Base-by-base conservation (phyloP, 176 grass and related monocot species). In the Tuctoria greenei region DNA sequence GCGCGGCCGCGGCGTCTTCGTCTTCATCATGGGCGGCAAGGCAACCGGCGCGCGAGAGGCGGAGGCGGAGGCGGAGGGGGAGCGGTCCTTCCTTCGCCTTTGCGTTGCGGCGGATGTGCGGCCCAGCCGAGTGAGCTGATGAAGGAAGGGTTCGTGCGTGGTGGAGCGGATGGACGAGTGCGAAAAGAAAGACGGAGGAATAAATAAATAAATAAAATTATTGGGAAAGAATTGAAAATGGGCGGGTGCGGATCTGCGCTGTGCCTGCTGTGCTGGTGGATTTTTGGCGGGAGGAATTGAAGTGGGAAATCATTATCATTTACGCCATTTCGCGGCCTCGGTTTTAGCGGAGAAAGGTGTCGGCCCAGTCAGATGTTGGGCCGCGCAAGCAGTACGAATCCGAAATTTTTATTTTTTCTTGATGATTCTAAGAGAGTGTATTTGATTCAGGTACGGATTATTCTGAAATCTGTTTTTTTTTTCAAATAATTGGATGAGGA, bases 1-100 rank as follows among this genome's bases (percentile, higher is more conserved):
- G 35, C 84, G 79, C 36, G 49, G 8, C 13, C 44, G 67, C 34
- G 83, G 86, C 47, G 90, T 87, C 75, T 84, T 93, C 35, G 81
- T 41, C 81, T 9, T 79, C 80, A 78, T 72, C 91, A 72, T 85
- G 82, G 52, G 39, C 80, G 56, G 23, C 66, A 34, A n/a, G n/a
- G n/a, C n/a, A 36, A 31, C 28, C 14, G n/a, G n/a, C n/a, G 62
- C 61, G 14, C 6, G 20, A 44, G 60, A 7, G 42, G 24, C 14
- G n/a, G 39, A n/a, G n/a, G n/a, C n/a, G n/a, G n/a, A n/a, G n/a
- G n/a, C n/a, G n/a, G n/a, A 14, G 9, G 3, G 4, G 46, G n/a
- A 50, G 46, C 8, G 50, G n/a, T n/a, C n/a, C n/a, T n/a, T n/a
- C n/a, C n/a, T n/a, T n/a, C n/a, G n/a, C n/a, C n/a, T n/a, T n/a